Base-by-base conservation (phyloP, 176 grass and related monocot species). In the Musa itinerans region DNA sequence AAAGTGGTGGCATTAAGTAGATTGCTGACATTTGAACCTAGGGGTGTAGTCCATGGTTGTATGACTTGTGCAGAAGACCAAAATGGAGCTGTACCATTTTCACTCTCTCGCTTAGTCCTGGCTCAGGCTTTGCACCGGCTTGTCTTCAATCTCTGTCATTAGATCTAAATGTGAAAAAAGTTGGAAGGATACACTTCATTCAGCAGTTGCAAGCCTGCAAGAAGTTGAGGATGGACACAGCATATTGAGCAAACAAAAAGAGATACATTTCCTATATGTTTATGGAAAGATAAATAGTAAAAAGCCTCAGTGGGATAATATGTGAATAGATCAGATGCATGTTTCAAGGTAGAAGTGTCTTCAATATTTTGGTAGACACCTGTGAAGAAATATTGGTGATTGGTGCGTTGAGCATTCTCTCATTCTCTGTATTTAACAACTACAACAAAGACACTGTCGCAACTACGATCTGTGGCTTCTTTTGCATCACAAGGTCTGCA, bases 281-380 rank as follows among this genome's bases (percentile, higher is more conserved):
- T 57, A 17, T 17, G 54, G 54, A 57, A 17, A 57, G 54, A 19
- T 62, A 62, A 34, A 68, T 15, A 16, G 10, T 11, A 34, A 4
- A 26, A 24, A 67, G 64, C 11, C 22, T 26, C 25, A 13, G 64
- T 68, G 65, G 23, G 65, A 68, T 11, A 15, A 68, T 34, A 14
- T 68, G 65, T 68, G 34, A 16, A 68, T 68, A 68, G 65, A 29
- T 68, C 23, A 68, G 13, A 19, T 15, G 8, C 65, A 68, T 66
- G 24, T 68, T 11, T 15, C 4, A 15, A 9, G 27, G 1, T 68
- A 68, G 27, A 23, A 15, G 24, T 68, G 57, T n/a, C 20, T 21
- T 11, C 7, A 15, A 68, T 68, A 14, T 34, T 68, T 61, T 15
- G 34, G 34, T 43, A 6, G 4, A 43, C 34, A 70, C 19, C 51